phyloP scores from a whole-genome alignment of 306 rosid species.

The Cucurbita argyrosperma region DNA sequence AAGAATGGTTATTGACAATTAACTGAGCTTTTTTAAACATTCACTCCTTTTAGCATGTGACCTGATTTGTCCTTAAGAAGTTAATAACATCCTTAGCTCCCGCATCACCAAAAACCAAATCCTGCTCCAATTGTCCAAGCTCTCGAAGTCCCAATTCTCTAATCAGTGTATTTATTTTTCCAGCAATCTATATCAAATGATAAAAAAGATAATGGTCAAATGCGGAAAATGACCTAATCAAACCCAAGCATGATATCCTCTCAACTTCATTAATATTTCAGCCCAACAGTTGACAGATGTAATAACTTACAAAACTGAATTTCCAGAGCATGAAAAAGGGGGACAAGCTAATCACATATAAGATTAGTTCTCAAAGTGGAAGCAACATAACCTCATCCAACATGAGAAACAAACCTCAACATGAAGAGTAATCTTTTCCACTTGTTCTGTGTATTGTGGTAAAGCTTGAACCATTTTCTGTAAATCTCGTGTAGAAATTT shows the following conservation, averaged over 20 bases:
- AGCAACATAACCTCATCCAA: not conserved
- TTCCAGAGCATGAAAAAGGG: not conserved
- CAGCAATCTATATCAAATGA: conserved; percentile 55
- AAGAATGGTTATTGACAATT: not conserved
- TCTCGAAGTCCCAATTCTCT: conserved; percentile 56
- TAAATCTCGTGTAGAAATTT: conserved; percentile 77
- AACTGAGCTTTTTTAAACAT: not conserved
- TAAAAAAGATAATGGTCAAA: conserved; percentile 17
- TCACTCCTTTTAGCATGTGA: conserved; percentile 14
- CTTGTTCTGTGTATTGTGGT: conserved; percentile 90
- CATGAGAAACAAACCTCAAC: conserved; percentile 53
- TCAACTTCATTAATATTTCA: not conserved
- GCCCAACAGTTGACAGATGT: not conserved
- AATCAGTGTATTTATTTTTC: conserved; percentile 69
- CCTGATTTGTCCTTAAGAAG: conserved; percentile 72
- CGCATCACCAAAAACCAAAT: conserved; percentile 95
- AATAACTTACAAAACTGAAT: not conserved
- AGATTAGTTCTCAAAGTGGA: not conserved
- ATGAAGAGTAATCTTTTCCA: conserved; percentile 86
- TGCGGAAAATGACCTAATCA: not conserved
- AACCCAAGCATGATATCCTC: not conserved
- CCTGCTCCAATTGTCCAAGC: conserved; percentile 92
- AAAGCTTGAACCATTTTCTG: conserved; percentile 98
- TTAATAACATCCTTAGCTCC: conserved; percentile 85
- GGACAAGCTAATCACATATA: not conserved